A percentile compares a stretch with the other conserved stretches of the same genome.
Conservation (phyloP, 495 filamentous ascomycete species). For the Umbilicaria muhlenbergii region DNA sequence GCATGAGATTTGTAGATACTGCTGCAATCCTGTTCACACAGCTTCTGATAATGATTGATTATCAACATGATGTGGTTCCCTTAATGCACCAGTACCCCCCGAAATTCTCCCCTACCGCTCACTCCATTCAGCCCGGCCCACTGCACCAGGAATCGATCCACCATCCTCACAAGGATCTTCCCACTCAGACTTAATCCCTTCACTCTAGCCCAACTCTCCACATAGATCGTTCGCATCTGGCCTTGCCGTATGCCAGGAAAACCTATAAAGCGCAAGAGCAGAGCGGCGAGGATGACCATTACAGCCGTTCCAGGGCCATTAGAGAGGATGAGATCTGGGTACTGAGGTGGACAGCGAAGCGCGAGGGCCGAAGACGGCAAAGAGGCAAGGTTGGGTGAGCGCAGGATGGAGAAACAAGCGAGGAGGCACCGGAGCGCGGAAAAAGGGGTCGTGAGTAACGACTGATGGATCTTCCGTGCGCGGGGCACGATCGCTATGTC, state of each 20-base stretch:
- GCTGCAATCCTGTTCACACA: too few species aligned
- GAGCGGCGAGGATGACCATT: conserved; percentile 54
- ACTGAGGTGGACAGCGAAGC: conserved; percentile 13
- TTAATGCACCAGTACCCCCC: conserved; percentile 6
- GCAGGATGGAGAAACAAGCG: conserved; percentile 26
- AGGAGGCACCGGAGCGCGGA: conserved; percentile 41
- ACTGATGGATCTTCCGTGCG: conserved; percentile 64
- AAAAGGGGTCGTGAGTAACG: conserved; percentile 50
- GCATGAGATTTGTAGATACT: too few species aligned
- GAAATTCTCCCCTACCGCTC: conserved; percentile 13
- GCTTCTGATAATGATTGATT: too few species aligned
- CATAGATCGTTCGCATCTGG: conserved; percentile 58
- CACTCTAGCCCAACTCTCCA: conserved; percentile 85
- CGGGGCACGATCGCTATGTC: conserved; percentile 49
- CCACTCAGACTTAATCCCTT: conserved; percentile 68
- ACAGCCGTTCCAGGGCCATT: conserved; percentile 85
- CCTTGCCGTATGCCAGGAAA: conserved; percentile 24
- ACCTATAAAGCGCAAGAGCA: conserved; percentile 46
- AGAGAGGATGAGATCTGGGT: conserved; percentile 62
- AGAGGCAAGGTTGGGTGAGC: conserved; percentile 16
- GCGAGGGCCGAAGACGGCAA: conserved; percentile 15
- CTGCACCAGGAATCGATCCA: conserved; percentile 61
- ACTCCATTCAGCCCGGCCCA: conserved; percentile 42
- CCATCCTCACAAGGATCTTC: conserved; percentile 45
- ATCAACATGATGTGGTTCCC: too few species aligned